phyloP scores from a whole-genome alignment of 176 grass and related monocot genomes.

The Phyllostachys edulis region DNA sequence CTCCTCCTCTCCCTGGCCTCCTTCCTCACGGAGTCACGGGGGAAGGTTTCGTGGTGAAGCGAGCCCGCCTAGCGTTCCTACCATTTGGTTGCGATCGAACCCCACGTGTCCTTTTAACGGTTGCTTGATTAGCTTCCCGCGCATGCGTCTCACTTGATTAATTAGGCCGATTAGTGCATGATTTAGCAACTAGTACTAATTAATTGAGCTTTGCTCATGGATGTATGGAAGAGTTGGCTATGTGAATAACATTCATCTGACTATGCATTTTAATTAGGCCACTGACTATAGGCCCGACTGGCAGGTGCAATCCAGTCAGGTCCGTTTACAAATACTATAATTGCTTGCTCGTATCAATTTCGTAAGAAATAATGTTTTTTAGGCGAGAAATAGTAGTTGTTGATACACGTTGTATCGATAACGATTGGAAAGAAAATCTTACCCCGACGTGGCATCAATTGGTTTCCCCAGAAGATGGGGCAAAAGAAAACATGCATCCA shows the following conservation, averaged over 20 bases:
- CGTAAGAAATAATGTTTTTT: neutral
- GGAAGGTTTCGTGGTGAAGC: neutral
- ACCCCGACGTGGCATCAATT: constrained; percentile 36
- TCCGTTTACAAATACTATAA: neutral
- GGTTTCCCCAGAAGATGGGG: constrained; percentile 40
- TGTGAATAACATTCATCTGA: neutral
- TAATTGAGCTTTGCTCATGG: neutral
- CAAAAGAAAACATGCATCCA: constrained; percentile 31
- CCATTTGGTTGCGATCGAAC: neutral
- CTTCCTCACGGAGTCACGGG: neutral
- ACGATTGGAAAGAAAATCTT: neutral
- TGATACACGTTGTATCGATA: neutral
- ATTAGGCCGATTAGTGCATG: neutral
- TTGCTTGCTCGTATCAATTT: neutral
- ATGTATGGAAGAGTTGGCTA: neutral
- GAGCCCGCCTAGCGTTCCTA: neutral
- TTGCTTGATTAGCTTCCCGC: neutral
- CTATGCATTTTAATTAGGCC: neutral
- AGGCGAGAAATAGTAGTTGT: neutral
- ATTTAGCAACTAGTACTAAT: neutral
- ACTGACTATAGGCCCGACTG: neutral
- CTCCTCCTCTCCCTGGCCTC: neutral
- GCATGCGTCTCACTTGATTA: neutral
- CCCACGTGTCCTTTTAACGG: neutral
- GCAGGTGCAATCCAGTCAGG: neutral